A percentile compares a stretch with the other conserved stretches of the same genome.
Evolutionary conservation across 1,284 basidiomycete species (phyloP).

Genomic region (Mycena citricolor): DNA sequence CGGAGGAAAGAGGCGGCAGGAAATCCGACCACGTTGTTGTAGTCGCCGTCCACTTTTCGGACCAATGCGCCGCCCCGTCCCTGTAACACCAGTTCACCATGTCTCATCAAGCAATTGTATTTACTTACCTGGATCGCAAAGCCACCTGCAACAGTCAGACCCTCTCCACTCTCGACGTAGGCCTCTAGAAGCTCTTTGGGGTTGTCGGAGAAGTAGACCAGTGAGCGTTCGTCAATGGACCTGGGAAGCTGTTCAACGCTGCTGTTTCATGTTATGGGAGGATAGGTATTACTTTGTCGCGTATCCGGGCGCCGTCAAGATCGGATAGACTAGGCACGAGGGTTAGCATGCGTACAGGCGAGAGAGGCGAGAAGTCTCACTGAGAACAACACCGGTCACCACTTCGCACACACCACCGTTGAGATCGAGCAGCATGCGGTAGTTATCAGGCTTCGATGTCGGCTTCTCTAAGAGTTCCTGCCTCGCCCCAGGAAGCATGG

Average conservation of each 20-base stretch:
- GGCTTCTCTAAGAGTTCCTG: slow-evolving; percentile 93
- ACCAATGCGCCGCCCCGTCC: slow-evolving; percentile 82
- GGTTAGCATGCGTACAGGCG: neutral
- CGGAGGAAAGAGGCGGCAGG: slow-evolving; percentile 79
- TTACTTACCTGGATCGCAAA: slow-evolving; percentile 86
- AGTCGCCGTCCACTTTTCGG: slow-evolving; percentile 88
- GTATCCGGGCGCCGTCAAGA: slow-evolving; percentile 85
- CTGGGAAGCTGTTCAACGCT: slow-evolving; percentile 37
- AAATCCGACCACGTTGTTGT: slow-evolving; percentile 91
- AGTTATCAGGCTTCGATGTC: slow-evolving; percentile 74
- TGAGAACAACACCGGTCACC: slow-evolving; percentile 85
- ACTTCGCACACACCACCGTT: slow-evolving; percentile 87
- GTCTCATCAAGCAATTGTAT: no score
- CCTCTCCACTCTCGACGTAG: slow-evolving; percentile 89
- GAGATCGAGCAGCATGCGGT: slow-evolving; percentile 85
- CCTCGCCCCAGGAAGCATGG: slow-evolving; percentile 42
- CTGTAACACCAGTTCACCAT: slow-evolving; percentile 43
- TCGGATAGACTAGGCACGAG: slow-evolving; percentile 74
- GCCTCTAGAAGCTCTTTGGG: slow-evolving; percentile 67
- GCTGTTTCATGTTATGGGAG: slow-evolving; percentile 2
- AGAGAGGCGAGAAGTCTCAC: slow-evolving; percentile 41
- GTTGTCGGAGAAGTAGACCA: slow-evolving; percentile 81
- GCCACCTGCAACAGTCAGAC: slow-evolving; percentile 88
- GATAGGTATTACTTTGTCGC: slow-evolving; percentile 63
- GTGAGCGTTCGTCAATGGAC: slow-evolving; percentile 80